phyloP scores from a whole-genome alignment of 2,329 filamentous ascomycete species.

The Plectosphaerella plurivora region DNA sequence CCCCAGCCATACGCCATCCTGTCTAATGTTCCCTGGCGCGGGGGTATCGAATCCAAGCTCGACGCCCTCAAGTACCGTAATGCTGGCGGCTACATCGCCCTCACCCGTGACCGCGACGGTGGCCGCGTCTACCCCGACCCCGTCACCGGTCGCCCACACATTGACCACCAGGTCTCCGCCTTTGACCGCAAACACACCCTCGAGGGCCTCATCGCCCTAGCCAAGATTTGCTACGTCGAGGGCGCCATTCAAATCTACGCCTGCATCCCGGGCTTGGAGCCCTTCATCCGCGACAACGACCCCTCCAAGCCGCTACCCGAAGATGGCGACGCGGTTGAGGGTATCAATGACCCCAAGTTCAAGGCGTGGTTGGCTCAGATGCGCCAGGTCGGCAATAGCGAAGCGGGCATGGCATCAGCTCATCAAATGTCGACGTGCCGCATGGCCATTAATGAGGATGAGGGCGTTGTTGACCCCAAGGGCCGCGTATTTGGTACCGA shows the following conservation, averaged over 20 bases:
- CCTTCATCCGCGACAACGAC: slow-evolving; percentile 47
- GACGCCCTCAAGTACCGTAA: slow-evolving; percentile 63
- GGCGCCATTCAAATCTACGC: slow-evolving; percentile 79
- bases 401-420: slow-evolving; percentile 59
- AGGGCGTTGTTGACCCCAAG: slow-evolving; percentile 53
- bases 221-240: slow-evolving; percentile 72
- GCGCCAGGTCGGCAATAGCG: slow-evolving; percentile 44
- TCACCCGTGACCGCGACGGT: slow-evolving; percentile 71
- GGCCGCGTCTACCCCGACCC: slow-evolving; percentile 73
- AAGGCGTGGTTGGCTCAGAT: slow-evolving; percentile 54
- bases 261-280: slow-evolving; percentile 54
- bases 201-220: slow-evolving; percentile 65
- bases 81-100: slow-evolving; percentile 66
- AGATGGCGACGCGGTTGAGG: slow-evolving; percentile 8
- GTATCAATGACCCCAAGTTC: slow-evolving; percentile 55
- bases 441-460: slow-evolving; percentile 54
- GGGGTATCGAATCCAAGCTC: slow-evolving; percentile 69
- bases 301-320: slow-evolving; percentile 4
- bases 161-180: slow-evolving; percentile 67
- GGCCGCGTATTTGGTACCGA: slow-evolving; percentile 63
- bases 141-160: slow-evolving; percentile 54
- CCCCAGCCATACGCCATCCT: slow-evolving; percentile 59
- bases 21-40: slow-evolving; percentile 60
- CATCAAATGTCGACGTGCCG: slow-evolving; percentile 79
- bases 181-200: slow-evolving; percentile 70